Conservation (phyloP, 495 filamentous ascomycete species). For the Oleoguttula mirabilis region DNA sequence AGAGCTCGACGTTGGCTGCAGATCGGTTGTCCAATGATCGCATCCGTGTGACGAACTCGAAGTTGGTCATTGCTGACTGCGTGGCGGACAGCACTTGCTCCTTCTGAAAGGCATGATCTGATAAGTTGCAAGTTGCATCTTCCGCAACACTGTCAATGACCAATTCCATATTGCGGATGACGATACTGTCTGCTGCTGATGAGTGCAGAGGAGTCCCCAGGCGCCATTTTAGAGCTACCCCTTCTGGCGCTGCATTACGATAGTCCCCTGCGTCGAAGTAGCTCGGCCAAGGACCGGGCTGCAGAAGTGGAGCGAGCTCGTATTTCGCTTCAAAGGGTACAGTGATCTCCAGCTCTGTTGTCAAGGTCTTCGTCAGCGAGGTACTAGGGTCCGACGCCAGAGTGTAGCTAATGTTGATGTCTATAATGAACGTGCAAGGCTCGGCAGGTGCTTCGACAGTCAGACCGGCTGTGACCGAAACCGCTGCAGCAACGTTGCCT, state of each 20-base stretch:
- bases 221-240: constrained; percentile 71
- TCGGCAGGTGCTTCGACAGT: constrained; percentile 27
- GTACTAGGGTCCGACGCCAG: constrained; percentile 73
- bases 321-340: constrained; percentile 83
- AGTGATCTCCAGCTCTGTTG: constrained; percentile 55
- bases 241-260: constrained; percentile 26
- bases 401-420: constrained; percentile 61
- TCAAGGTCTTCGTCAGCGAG: constrained; percentile 59
- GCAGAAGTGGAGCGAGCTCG: constrained; percentile 64
- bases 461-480: constrained; percentile 1
- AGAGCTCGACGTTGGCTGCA: constrained; percentile 56
- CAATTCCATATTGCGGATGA: constrained; percentile 52
- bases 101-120: neutral
- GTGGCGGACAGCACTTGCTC: neutral
- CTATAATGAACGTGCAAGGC: constrained; percentile 54
- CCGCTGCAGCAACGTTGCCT: neutral
- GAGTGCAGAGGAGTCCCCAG: constrained; percentile 61
- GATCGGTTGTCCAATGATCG: constrained; percentile 65
- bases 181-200: constrained; percentile 58
- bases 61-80: neutral
- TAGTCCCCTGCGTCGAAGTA: constrained; percentile 53
- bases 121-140: constrained; percentile 27
- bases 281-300: constrained; percentile 71
- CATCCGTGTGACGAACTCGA: constrained; percentile 55
- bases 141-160: constrained; percentile 44